Conservation (phyloP, 1,284 basidiomycete species). For the Papiliotrema nemorosa region DNA sequence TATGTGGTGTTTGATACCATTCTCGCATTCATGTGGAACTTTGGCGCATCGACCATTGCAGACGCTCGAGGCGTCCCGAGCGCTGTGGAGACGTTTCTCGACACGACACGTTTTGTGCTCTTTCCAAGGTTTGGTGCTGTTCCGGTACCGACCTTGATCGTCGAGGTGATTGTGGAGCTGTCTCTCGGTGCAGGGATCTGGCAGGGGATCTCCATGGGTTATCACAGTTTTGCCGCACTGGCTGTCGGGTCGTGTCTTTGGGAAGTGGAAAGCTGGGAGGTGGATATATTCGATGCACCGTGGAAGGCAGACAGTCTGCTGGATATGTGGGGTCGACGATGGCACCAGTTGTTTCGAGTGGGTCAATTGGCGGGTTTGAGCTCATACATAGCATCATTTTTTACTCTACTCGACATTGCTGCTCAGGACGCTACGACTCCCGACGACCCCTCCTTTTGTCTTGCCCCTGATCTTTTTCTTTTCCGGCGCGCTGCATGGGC, state of each 20-base stretch:
- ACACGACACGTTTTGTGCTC: constrained; percentile 17
- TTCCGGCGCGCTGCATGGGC: constrained; percentile 41
- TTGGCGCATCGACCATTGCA: constrained; percentile 21
- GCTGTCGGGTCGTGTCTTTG: constrained; percentile 24
- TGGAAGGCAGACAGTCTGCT: constrained; percentile 38
- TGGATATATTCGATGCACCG: constrained; percentile 40
- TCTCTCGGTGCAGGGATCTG: constrained; percentile 28
- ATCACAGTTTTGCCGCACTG: constrained; percentile 31
- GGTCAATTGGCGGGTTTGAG: constrained; percentile 9
- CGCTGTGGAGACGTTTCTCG: constrained; percentile 21
- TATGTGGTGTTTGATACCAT: constrained; percentile 33
- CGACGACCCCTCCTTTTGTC: constrained; percentile 18
- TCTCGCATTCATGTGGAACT: constrained; percentile 25
- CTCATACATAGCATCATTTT: constrained; percentile 36
- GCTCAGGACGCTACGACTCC: constrained; percentile 20
- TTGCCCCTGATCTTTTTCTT: constrained; percentile 38
- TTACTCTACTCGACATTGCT: constrained; percentile 31
- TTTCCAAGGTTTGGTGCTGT: constrained; percentile 19
- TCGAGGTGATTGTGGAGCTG: constrained; percentile 18
- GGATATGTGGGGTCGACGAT: constrained; percentile 47
- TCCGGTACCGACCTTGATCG: constrained; percentile 9
- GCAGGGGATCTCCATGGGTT: constrained; percentile 32
- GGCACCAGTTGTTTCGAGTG: constrained; percentile 48
- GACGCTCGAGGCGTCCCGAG: constrained; percentile 10
- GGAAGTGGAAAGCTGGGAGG: constrained; percentile 39